These are phyloP conservation scores for Tricladium varicosporioides DNA, from an alignment of 2,329 filamentous ascomycete genomes.

Conservation along the genomic window DNA sequence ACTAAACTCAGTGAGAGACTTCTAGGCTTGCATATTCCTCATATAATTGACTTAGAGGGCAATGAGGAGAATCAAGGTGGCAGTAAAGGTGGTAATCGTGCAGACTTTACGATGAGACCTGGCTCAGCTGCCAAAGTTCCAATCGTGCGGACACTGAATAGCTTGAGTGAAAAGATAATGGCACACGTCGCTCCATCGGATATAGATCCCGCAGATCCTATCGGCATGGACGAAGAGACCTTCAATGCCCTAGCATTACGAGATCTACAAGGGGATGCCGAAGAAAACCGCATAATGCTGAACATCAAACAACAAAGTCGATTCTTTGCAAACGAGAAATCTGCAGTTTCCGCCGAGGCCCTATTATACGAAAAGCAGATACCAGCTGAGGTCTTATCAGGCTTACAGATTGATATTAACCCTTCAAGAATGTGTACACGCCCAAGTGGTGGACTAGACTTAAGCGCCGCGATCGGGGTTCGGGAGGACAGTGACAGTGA, in stretches of 20 bases:
- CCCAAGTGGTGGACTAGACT: conserved; percentile 51
- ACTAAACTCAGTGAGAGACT: conserved; percentile 51
- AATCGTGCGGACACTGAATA: conserved; percentile 86
- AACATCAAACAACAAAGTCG: conserved; percentile 85
- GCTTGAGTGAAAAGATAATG: conserved; percentile 89
- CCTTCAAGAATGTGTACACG: conserved; percentile 44
- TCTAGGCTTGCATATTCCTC: conserved; percentile 68
- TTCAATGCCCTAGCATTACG: conserved; percentile 74
- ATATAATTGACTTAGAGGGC: conserved; percentile 87
- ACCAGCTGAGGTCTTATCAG: conserved; percentile 64
- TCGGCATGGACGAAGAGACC: conserved; percentile 68
- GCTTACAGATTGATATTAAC: conserved; percentile 61
- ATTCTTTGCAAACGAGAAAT: conserved; percentile 66
- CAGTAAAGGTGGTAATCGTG: conserved; percentile 75
- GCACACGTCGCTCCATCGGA: conserved; percentile 81
- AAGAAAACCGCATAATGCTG: conserved; percentile 76
- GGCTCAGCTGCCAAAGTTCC: conserved; percentile 72
- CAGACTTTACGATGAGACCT: conserved; percentile 87
- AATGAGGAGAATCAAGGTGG: conserved; percentile 96
- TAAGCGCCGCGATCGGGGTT: conserved; percentile 65
- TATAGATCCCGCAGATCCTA: conserved; percentile 60
- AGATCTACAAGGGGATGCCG: conserved; percentile 73
- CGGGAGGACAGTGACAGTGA: conserved; percentile 69
- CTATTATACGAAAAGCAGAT: conserved; percentile 65
- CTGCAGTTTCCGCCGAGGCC: conserved; percentile 39